phyloP scores from a whole-genome alignment of 495 filamentous ascomycete species.

The Neurospora sp. region DNA sequence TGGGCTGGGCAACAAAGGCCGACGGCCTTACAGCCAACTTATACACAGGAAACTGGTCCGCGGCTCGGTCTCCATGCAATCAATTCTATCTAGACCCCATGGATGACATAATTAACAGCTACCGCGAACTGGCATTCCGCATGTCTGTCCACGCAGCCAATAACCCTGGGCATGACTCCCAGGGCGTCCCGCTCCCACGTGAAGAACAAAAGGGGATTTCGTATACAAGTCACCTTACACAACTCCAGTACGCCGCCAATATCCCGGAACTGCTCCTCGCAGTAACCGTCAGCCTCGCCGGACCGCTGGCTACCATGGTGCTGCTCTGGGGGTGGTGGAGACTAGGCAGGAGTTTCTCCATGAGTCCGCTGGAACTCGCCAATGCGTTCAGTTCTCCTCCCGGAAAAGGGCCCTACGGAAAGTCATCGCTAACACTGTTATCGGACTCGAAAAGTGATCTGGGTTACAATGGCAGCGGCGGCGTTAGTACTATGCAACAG shows the following conservation, averaged over 20 bases:
- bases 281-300: background rate
- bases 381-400: background rate
- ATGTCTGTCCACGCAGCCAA: background rate
- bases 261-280: background rate
- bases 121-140: background rate
- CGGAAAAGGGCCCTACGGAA: background rate
- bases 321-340: background rate
- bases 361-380: background rate
- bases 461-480: background rate
- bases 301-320: background rate
- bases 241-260: background rate
- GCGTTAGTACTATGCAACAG: background rate
- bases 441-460: background rate
- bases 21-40: background rate
- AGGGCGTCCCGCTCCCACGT: background rate
- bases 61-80: background rate
- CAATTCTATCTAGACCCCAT: background rate
- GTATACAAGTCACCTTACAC: background rate
- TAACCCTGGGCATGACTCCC: background rate
- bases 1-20: background rate
- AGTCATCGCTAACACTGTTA: background rate
- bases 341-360: background rate
- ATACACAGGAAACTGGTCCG: background rate
- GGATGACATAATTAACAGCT: background rate
- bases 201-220: background rate